Conservation (phyloP, 2,329 filamentous ascomycete species). For the Pyricularia pennisetigena region DNA sequence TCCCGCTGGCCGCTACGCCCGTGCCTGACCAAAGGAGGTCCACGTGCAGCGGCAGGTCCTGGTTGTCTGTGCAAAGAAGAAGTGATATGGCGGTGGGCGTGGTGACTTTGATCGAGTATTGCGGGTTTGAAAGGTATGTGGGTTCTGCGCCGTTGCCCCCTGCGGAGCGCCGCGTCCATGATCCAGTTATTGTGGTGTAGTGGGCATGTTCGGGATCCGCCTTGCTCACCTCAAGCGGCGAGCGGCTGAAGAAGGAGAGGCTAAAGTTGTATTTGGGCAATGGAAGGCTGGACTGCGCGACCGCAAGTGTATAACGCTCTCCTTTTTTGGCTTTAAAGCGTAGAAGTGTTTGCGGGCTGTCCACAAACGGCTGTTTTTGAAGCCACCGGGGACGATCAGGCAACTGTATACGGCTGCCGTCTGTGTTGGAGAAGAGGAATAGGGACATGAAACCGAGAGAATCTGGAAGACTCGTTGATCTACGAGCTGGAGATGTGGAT, state of each 20-base stretch:
- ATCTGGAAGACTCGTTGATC: conserved; percentile 26
- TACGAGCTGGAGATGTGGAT: conserved; percentile 10
- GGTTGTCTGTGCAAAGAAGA: conserved; percentile 57
- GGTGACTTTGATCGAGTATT: conserved; percentile 60
- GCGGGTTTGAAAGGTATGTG: conserved; percentile 77
- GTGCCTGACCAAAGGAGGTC: conserved; percentile 66
- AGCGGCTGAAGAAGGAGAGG: conserved; percentile 68
- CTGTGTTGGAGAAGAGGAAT: conserved; percentile 55
- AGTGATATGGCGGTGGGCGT: conserved; percentile 55
- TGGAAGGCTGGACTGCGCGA: conserved; percentile 62
- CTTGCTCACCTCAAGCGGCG: conserved; percentile 47
- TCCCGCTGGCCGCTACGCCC: conserved; percentile 26
- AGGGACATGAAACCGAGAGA: conserved; percentile 78
- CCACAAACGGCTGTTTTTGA: conserved; percentile 77
- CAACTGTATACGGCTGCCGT: conserved; percentile 63
- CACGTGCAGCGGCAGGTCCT: conserved; percentile 69
- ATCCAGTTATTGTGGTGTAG: conserved; percentile 47
- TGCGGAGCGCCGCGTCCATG: conserved; percentile 71
- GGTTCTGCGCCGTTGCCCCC: conserved; percentile 74
- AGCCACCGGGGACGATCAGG: conserved; percentile 47
- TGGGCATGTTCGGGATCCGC: conserved; percentile 51
- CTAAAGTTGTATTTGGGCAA: conserved; percentile 73
- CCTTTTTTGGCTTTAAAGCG: conserved; percentile 49
- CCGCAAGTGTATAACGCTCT: conserved; percentile 44
- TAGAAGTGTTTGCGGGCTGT: conserved; percentile 85